Conservation (phyloP, 2,329 filamentous ascomycete species). For the Fusarium albidum region DNA sequence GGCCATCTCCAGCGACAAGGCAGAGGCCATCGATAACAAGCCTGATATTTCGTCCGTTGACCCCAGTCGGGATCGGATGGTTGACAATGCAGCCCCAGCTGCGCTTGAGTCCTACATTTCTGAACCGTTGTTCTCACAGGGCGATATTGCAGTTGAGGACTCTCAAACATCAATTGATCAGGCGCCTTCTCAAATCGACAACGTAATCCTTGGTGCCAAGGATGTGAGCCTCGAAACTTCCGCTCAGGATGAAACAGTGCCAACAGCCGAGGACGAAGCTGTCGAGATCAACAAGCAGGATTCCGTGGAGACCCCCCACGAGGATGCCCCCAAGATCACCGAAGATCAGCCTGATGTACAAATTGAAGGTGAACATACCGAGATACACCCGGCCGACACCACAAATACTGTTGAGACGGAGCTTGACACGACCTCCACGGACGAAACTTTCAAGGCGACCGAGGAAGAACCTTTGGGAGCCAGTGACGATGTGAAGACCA, state of each 20-base stretch:
- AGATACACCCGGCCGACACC: background rate
- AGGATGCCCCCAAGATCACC: background rate
- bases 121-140: constrained; percentile 45
- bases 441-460: background rate
- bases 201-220: constrained; percentile 5
- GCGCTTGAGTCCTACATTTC: constrained; percentile 38
- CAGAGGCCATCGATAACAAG: no score
- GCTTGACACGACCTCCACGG: constrained; percentile 1
- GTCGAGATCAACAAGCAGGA: background rate
- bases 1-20: no score
- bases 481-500: background rate
- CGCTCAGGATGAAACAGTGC: background rate
- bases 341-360: constrained; percentile 2
- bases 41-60: background rate
- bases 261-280: constrained; percentile 4
- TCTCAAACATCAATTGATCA: constrained; percentile 36
- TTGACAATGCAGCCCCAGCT: constrained; percentile 2
- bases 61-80: background rate
- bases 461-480: background rate
- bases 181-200: constrained; percentile 38
- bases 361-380: background rate
- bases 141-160: constrained; percentile 35
- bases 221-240: background rate
- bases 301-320: background rate
- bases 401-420: background rate